Conservation (phyloP, 345 rosid genomes). For the Salix dunnii region DNA sequence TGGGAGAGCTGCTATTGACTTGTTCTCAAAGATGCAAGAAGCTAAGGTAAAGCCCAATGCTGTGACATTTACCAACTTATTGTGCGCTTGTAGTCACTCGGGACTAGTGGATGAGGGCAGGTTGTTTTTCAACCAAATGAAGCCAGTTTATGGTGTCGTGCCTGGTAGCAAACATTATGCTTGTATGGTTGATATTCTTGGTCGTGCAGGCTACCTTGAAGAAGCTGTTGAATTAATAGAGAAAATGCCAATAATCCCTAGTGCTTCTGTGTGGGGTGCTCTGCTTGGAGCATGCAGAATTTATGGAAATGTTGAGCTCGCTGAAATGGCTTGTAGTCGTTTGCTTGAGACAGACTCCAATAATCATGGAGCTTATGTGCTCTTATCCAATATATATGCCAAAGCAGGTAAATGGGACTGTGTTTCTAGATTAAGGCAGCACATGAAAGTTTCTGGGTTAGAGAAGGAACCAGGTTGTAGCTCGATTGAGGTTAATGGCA, state of each 20-base stretch:
- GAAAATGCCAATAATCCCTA: constrained; percentile 57
- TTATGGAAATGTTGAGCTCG: constrained; percentile 58
- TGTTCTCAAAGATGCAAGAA: constrained; percentile 57
- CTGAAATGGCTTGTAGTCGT: constrained; percentile 49
- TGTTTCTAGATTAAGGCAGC: constrained; percentile 54
- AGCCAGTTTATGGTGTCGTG: constrained; percentile 43
- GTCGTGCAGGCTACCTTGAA: constrained; percentile 59
- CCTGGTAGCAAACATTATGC: constrained; percentile 66
- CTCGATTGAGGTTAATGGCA: constrained; percentile 63
- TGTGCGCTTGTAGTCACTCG: constrained; percentile 67
- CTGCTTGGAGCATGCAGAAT: constrained; percentile 70
- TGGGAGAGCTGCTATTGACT: constrained; percentile 49
- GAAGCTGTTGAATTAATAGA: constrained; percentile 61
- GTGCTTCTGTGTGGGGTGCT: constrained; percentile 63
- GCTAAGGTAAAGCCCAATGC: constrained; percentile 52
- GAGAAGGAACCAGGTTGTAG: constrained; percentile 77
- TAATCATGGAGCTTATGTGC: constrained; percentile 60
- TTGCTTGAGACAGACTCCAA: constrained; percentile 59
- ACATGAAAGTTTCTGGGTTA: constrained; percentile 59
- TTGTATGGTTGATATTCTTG: constrained; percentile 69
- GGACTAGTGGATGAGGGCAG: constrained; percentile 66
- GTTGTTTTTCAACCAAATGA: constrained; percentile 49
- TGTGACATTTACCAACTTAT: constrained; percentile 59
- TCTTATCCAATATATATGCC: constrained; percentile 68
- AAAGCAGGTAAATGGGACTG: constrained; percentile 56